Evolutionary conservation across 164 flowering plant species (phyloP).

Genomic region (Warburgia ugandensis): DNA sequence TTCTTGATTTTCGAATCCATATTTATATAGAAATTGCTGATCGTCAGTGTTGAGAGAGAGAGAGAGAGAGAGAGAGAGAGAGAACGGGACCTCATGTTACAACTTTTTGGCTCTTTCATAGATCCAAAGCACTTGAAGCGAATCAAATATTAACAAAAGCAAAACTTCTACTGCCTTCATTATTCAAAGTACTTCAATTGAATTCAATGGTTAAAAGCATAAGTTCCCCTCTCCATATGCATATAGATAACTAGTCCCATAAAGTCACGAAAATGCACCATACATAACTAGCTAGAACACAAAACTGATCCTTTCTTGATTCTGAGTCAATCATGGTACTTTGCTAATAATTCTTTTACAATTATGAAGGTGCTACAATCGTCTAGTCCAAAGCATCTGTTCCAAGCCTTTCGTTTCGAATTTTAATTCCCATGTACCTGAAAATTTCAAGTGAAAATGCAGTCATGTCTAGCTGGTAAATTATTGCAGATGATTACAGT

Average conservation of each 20-base stretch:
- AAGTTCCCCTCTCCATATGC: background rate
- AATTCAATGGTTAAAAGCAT: no score
- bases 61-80: no score
- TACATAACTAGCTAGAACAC: background rate
- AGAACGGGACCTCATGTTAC: no score
- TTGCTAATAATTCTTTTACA: background rate
- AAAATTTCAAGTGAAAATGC: background rate
- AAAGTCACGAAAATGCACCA: background rate
- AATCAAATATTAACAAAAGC: no score
- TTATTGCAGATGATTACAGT: background rate
- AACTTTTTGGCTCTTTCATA: no score
- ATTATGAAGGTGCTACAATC: background rate
- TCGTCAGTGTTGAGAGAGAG: no score
- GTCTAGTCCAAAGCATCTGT: conserved; percentile 4
- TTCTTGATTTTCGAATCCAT: no score
- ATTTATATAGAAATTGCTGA: no score
- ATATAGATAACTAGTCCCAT: no score
- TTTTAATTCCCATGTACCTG: conserved; percentile 18
- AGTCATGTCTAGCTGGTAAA: background rate
- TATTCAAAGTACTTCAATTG: no score
- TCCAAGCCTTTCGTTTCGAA: conserved; percentile 13
- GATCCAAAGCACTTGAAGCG: no score
- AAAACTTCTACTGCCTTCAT: no score
- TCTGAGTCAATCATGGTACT: background rate
- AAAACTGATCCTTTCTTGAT: background rate